Conservation (phyloP, 2,329 filamentous ascomycete genomes). For the Fusarium torulosum region DNA sequence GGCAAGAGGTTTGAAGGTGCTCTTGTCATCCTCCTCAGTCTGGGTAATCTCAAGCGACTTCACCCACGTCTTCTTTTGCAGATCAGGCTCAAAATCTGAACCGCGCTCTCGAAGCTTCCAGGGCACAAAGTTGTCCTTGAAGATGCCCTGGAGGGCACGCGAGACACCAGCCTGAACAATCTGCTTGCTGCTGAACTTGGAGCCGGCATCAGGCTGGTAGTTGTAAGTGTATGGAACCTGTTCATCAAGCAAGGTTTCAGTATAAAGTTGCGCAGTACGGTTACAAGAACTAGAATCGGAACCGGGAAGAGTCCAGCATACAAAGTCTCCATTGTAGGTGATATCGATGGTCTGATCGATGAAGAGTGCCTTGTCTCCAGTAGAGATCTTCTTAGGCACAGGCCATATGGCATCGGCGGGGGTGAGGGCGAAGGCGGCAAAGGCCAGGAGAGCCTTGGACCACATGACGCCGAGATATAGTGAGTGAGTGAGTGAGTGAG, state of each 20-base stretch:
- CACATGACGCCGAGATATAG: slow-evolving; percentile 43
- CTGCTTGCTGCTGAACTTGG: slow-evolving; percentile 61
- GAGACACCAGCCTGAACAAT: slow-evolving; percentile 69
- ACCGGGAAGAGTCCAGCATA: slow-evolving; percentile 61
- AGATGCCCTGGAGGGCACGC: slow-evolving; percentile 73
- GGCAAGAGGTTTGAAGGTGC: slow-evolving; percentile 70
- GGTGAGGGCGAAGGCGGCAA: slow-evolving; percentile 56
- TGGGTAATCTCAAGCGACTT: slow-evolving; percentile 72
- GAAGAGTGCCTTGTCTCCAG: slow-evolving; percentile 66
- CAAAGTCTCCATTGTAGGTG: slow-evolving; percentile 69
- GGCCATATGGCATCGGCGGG: slow-evolving; percentile 70
- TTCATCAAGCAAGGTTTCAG: slow-evolving; percentile 52
- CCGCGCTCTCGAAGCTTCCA: slow-evolving; percentile 81
- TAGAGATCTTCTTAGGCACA: slow-evolving; percentile 63
- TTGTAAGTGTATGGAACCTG: slow-evolving; percentile 64
- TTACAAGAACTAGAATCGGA: slow-evolving; percentile 43
- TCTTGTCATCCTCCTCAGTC: slow-evolving; percentile 64
- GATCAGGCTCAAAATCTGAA: slow-evolving; percentile 72
- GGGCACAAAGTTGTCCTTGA: slow-evolving; percentile 77
- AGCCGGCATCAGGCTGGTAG: slow-evolving; percentile 56
- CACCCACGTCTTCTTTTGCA: slow-evolving; percentile 62
- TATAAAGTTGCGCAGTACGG: slow-evolving; percentile 30
- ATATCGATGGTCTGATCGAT: slow-evolving; percentile 65
- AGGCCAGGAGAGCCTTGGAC: slow-evolving; percentile 52
- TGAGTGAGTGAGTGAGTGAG: background rate